Evolutionary conservation across 495 filamentous ascomycete genomes (phyloP).

Genomic region (Trichoderma orchidacearum): DNA sequence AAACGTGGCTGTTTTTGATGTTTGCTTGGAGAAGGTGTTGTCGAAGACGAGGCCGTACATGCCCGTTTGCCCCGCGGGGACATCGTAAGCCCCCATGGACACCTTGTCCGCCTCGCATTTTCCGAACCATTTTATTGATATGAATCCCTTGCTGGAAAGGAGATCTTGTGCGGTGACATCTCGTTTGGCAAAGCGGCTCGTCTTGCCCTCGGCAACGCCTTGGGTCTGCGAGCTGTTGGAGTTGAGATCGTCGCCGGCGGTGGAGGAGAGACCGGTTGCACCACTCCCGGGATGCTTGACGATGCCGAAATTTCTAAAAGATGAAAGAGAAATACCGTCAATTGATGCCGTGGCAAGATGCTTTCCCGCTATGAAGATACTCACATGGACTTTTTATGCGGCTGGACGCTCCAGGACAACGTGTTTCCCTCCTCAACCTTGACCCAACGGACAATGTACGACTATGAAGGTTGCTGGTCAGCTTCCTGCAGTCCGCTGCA

Average conservation of each 20-base stretch:
- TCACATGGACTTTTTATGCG: slow-evolving; percentile 88
- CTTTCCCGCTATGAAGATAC: slow-evolving; percentile 3
- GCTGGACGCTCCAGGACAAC: slow-evolving; percentile 95
- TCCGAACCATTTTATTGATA: slow-evolving; percentile 75
- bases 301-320: slow-evolving; percentile 71
- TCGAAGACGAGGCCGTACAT: slow-evolving; percentile 97
- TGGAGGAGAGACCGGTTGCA: slow-evolving; percentile 37
- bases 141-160: slow-evolving; percentile 71
- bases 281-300: slow-evolving; percentile 85
- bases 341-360: not conserved
- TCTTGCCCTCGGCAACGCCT: slow-evolving; percentile 22
- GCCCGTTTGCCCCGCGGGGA: slow-evolving; percentile 55
- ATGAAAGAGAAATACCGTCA: not conserved
- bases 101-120: slow-evolving; percentile 95
- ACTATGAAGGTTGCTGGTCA: slow-evolving; percentile 34
- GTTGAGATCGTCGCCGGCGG: slow-evolving; percentile 29
- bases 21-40: slow-evolving; percentile 95
- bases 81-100: slow-evolving; percentile 80
- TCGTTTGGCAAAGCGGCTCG: slow-evolving; percentile 24
- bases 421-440: slow-evolving; percentile 77
- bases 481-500: not conserved
- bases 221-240: slow-evolving; percentile 31
- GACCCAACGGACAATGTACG: slow-evolving; percentile 96
- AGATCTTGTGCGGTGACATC: slow-evolving; percentile 62
- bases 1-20: slow-evolving; percentile 87